Percentiles rank a stretch among this genome's conserved stretches.
phyloP scores from a whole-genome alignment of 1,139 yeast species.

The Blastobotrys petasosporus region DNA sequence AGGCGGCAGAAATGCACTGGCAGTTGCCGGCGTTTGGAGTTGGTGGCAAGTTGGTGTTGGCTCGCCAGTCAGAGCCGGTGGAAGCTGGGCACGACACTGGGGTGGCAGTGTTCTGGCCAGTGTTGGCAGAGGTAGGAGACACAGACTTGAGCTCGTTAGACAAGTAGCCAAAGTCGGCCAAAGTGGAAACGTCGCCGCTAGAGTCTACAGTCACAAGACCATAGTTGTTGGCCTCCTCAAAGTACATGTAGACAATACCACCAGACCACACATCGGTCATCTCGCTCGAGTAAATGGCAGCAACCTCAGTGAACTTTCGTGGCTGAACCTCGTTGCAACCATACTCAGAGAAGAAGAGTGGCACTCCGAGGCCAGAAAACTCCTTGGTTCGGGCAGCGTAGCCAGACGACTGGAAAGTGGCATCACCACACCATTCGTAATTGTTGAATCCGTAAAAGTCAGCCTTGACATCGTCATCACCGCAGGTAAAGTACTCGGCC shows the following conservation, averaged over 20 bases:
- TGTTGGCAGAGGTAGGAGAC: conserved; percentile 52
- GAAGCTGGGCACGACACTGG: conserved; percentile 48
- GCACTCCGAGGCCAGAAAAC: conserved; percentile 59
- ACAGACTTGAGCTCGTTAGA: conserved; percentile 45
- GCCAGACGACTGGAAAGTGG: conserved; percentile 71
- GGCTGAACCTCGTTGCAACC: conserved; percentile 76
- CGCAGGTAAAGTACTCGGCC: conserved; percentile 79
- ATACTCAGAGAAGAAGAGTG: conserved; percentile 85
- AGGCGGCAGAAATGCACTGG: conserved; percentile 47
- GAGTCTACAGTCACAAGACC: conserved; percentile 75
- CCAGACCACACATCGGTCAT: conserved; percentile 88
- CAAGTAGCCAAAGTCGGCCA: conserved; percentile 56
- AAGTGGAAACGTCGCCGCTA: conserved; percentile 46
- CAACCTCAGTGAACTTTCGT: conserved; percentile 73
- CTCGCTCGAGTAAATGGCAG: conserved; percentile 39
- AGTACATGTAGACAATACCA: conserved; percentile 88
- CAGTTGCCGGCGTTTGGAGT: conserved; percentile 59
- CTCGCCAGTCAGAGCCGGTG: conserved; percentile 46
- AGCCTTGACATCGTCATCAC: conserved; percentile 53
- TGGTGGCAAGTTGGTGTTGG: conserved; percentile 56
- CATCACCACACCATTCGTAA: conserved; percentile 97
- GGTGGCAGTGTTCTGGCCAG: conserved; percentile 43
- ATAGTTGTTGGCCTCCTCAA: conserved; percentile 82
- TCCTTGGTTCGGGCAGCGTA: conserved; percentile 69
- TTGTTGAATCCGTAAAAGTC: conserved; percentile 96